Base-by-base conservation (phyloP, 192 early-diverging fungal species). In the Kappamyces sp. region DNA sequence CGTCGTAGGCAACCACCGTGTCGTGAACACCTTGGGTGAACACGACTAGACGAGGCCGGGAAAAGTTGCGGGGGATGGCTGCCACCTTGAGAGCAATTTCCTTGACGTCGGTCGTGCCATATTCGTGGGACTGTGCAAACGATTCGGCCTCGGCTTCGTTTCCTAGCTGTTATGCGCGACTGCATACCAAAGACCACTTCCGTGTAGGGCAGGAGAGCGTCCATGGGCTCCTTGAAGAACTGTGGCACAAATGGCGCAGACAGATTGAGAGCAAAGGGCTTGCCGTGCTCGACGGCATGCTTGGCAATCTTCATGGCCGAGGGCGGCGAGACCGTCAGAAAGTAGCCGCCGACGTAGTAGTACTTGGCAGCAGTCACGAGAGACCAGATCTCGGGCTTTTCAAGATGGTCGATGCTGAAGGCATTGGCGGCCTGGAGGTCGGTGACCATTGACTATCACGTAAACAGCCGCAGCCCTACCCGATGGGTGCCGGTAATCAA, bases 131-230 rank as follows among this genome's bases (percentile, higher is more conserved):
- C 46, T 71, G 67, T 44, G 92, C 82, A 66, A 88, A 92, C 44
- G 93, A 80, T n/a, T 72, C 80, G 33, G 96, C 93, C 69, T 98
- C 96, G 70, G 86, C 78, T 69, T 98, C 96, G 68, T 98, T 98
- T 35, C 70, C 70, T 72, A 34, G 8, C 42, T 9, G 6, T 6
- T 12, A 43, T 43, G 42, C 42, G 12, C 42, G 42, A 43, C 6
- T 1, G 42, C 61, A 10, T 43, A 74, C 94, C 93, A 76, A 97
- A 96, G 57, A 99, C 68, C 48, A 94, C 73, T 75, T 99, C 90
- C 61, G 86, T 80, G 78, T 96, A 96, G 39, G 87, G 88, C 57
- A 90, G 58, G 34, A 89, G 77, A 58, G 79, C 79, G 60, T 90
- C 82, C 37, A 97, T 65, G 46, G 75, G 79, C 48, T 85, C 77